Evolutionary conservation across 257 asterid genomes (phyloP), one percentile per base, ranked within the genome.

Genomic region (Euphrasia confusa): DNA sequence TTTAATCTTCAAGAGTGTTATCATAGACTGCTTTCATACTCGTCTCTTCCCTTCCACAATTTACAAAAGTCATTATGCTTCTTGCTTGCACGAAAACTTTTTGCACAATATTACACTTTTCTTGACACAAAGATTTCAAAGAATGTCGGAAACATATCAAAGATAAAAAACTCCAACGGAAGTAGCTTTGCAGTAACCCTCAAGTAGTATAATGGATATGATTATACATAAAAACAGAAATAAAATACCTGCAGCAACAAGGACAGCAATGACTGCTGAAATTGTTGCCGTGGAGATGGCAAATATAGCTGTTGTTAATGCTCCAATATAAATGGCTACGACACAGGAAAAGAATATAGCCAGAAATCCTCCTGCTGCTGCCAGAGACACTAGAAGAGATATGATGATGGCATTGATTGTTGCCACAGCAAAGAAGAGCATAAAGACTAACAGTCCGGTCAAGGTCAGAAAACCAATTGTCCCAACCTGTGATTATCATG

Each of bases 341-440:
- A 83, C 67, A 64, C 72, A 84, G 61, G 85, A 55, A 66, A 90
- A 87, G 89, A 90, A 90, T 33, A 90, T 64, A 73, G 90, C 95
- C 82, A 90, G 68, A 79, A 90, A 87, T 65, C 95, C 95, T 56
- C 97, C 97, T 5, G 89, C 92, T 28, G 88, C 95, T 5, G 90
- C 97, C 74, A 90, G 65, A 42, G 95, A 81, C 77, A 80, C 63
- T 5, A 87, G 85, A 70, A 90, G 90, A 53, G 95, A 83, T 67
- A 90, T 71, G 67, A 84, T 77, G n/a, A 87, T 68, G 18, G 95
- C 96, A 54, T 87, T 90, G 68, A 83, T 7, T 21, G 96, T 90
- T 47, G 95, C 92, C 32, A 83, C 88, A 33, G 71, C 75, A 54
- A 90, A 84, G 83, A 90, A 87, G 21, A 84, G 74, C 87, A 78